Evolutionary conservation across 441 rosid species (phyloP).

Genomic region (Flueggea neowawraea): DNA sequence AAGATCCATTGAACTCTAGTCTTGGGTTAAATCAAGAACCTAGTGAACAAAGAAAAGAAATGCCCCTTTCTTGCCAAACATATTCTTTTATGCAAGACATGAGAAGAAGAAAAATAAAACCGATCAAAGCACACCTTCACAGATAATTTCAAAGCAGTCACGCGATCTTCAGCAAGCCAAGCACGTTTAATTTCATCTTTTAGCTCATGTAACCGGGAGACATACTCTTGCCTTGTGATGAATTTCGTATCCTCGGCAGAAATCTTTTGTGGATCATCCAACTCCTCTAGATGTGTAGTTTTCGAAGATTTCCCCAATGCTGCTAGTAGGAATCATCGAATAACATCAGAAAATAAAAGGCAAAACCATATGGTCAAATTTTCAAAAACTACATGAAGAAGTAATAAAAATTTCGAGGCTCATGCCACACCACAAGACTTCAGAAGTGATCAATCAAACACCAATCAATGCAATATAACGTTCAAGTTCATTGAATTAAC

Average conservation of each 20-base stretch:
- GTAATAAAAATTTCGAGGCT: no score
- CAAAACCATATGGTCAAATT: no score
- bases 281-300: constrained; percentile 39
- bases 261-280: constrained; percentile 48
- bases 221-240: constrained; percentile 71
- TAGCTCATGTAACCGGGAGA: constrained; percentile 65
- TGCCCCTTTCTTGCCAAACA: neutral
- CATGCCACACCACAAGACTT: no score
- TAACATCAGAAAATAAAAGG: neutral
- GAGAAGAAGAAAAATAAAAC: neutral
- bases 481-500: constrained; percentile 8
- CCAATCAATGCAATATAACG: constrained; percentile 7
- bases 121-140: constrained; percentile 50
- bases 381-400: no score
- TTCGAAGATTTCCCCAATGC: constrained; percentile 45
- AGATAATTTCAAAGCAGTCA: constrained; percentile 69
- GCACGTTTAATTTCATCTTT: constrained; percentile 73
- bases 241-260: constrained; percentile 44
- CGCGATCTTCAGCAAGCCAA: constrained; percentile 83
- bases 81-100: neutral
- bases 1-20: no score
- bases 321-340: constrained; percentile 21
- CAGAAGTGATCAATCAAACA: no score
- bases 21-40: no score
- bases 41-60: no score